Evolutionary conservation across 2,329 filamentous ascomycete species (phyloP).

Genomic region (Aspergillus udagawae): DNA sequence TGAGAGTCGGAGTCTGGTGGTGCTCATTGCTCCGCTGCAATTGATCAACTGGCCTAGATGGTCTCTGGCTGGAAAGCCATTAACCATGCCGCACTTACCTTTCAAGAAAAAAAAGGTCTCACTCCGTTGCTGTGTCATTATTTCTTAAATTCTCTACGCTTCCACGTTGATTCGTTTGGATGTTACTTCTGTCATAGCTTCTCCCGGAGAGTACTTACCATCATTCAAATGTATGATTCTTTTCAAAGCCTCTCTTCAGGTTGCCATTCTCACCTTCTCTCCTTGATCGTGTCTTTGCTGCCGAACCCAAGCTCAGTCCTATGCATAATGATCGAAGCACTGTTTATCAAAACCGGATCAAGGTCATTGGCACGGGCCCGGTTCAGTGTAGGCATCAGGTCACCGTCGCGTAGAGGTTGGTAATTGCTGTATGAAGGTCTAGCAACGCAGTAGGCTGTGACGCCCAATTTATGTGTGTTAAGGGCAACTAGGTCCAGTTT

Average conservation of each 20-base stretch:
- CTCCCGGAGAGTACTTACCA: conserved; percentile 17
- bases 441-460: no score
- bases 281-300: conserved; percentile 14
- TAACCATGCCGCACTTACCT: conserved; percentile 25
- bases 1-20: conserved; percentile 29
- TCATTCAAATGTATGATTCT: conserved; percentile 18
- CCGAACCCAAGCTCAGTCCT: conserved; percentile 5
- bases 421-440: no score
- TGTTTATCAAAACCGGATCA: background rate
- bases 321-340: conserved; percentile 15
- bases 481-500: no score
- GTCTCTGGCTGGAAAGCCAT: conserved; percentile 23
- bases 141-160: conserved; percentile 16
- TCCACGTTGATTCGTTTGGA: conserved; percentile 25
- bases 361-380: no score
- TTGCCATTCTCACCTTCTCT: conserved; percentile 12
- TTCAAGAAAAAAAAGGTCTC: conserved; percentile 17
- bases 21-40: conserved; percentile 28
- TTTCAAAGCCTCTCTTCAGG: conserved; percentile 7
- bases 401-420: no score
- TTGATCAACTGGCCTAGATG: conserved; percentile 26
- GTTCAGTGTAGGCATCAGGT: no score
- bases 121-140: conserved; percentile 15
- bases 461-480: no score
- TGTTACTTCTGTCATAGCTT: conserved; percentile 16